Base-by-base conservation (phyloP, 257 asterid species). In the Marsdenia floribunda region DNA sequence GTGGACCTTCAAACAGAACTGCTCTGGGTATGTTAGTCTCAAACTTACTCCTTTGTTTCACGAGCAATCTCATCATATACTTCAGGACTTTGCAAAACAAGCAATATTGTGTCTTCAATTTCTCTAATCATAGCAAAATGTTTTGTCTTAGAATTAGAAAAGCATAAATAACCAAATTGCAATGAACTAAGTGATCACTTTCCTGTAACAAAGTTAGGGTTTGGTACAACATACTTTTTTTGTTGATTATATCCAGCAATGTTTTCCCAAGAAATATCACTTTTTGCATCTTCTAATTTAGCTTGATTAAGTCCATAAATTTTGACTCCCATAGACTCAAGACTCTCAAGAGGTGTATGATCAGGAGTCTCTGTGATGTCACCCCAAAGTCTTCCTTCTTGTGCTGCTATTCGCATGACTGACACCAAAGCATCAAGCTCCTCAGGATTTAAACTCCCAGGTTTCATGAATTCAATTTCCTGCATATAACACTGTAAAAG, bases 11-110 rank as follows among this genome's bases (percentile, higher is more conserved):
- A 81, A 92, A 95, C 67, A 95, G 88, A 66, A 95, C 97, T 24
- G 97, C 98, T 70, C 93, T 92, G 42, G 99, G 99, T 83, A 98
- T 84, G 81, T 90, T 95, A n/a, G 96, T 82, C 93, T 92, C 99
- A 77, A 95, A 95, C 85, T 92, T 95, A 66, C 90, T 79, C 66
- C 99, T n/a, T 88, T 53, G 99, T 95, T 61, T 96, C 98, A 70
- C 91, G 97, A 79, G 97, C 96, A 85, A 95, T 90, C 64, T 89
- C 89, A 82, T 95, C 98, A 79, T 92, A 95, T 65, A 95, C 92
- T 86, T 95, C 97, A 79, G 99, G 97, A 74, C 89, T 87, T 85
- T 87, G 91, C 63, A 95, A 81, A 77, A 96, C 98, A 76, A 95
- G 83, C 80, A 95, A 82, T 80, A 95, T 85, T 3, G 97, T 95